Conservation (phyloP, 2,329 filamentous ascomycete species). For the Fonsecaea pedrosoi region DNA sequence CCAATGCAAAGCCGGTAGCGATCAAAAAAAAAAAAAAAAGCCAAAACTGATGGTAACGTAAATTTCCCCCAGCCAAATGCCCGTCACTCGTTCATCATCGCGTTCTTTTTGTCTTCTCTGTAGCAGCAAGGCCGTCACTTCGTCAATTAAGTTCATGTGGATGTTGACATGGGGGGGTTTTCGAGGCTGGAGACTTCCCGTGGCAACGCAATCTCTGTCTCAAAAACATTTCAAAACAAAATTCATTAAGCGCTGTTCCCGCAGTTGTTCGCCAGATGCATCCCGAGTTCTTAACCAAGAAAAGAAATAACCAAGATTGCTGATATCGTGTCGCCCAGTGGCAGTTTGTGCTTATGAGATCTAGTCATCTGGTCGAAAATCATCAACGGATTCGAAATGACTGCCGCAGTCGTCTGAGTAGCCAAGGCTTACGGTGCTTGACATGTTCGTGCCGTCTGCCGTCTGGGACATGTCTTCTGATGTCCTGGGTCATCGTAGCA, state of each 20-base stretch:
- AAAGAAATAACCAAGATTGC: background rate
- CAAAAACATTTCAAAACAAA: background rate
- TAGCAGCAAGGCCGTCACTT: constrained; percentile 4
- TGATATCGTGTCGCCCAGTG: background rate
- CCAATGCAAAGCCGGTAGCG: background rate
- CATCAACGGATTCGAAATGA: background rate
- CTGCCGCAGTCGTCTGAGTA: background rate
- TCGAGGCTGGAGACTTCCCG: background rate
- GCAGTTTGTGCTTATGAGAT: background rate
- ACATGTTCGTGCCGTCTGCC: background rate
- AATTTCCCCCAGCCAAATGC: background rate
- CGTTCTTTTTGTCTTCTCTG: background rate
- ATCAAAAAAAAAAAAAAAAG: background rate
- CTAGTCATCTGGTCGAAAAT: background rate
- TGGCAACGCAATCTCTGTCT: background rate
- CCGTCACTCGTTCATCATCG: background rate
- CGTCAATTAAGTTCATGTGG: constrained; percentile 1
- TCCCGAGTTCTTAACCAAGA: constrained; percentile 1
- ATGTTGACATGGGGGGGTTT: background rate
- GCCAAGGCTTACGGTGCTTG: background rate
- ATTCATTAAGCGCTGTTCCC: background rate
- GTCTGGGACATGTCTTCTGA: background rate
- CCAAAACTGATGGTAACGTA: background rate
- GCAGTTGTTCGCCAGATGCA: background rate
- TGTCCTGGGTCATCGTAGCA: constrained; percentile 19